Evolutionary conservation across 2,329 filamentous ascomycete species (phyloP), one percentile per base, ranked within the genome.

Genomic region (Alternaria dauci): DNA sequence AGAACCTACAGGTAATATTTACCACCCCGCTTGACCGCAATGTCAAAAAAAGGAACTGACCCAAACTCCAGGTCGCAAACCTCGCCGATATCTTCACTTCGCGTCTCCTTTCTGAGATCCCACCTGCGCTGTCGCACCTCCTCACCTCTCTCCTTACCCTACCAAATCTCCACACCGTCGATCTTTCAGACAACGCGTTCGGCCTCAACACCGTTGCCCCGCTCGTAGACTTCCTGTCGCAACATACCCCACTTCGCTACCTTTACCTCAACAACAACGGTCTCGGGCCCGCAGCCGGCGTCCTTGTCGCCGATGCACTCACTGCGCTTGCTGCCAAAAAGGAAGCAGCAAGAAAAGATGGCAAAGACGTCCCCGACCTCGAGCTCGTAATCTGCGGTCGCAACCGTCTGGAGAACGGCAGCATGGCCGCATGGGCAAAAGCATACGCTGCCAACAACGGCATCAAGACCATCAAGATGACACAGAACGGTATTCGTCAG

Each of bases 211-310:
- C 93, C 16, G 91, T 96, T 79, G 93, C 92, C 36, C 95, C 94
- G 9, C 88, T 99, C 50, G 92, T 97, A 69, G 91, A 92, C 61
- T 99, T 99, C 82, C 88, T 99, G 63, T 89, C 91, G 56, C 86
- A 89, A 59, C 94, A 98, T 81, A 88, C 91, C 3, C 94, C 95
- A 3, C 89, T 99, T 42, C 93, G 94, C 80, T 94, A 97, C 80
- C 88, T 99, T 28, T 93, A 96, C 80, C 88, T 99, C 59, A 98
- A 98, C 85, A 99, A 99, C 85, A 99, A 99, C 79, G 95, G 95
- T 28, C 88, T 99, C 38, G 95, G 95, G 12, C 95, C 95, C 23
- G 90, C 93, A 63, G 94, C 94, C 9, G 95, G 95, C 59, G 92
- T 92, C 46, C 85, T 95, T 55, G 89, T 99, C 71, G 95, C 94